These are phyloP conservation scores for Sarocladium oryzae DNA, from an alignment of 2,329 filamentous ascomycete genomes.

Conservation along the genomic window DNA sequence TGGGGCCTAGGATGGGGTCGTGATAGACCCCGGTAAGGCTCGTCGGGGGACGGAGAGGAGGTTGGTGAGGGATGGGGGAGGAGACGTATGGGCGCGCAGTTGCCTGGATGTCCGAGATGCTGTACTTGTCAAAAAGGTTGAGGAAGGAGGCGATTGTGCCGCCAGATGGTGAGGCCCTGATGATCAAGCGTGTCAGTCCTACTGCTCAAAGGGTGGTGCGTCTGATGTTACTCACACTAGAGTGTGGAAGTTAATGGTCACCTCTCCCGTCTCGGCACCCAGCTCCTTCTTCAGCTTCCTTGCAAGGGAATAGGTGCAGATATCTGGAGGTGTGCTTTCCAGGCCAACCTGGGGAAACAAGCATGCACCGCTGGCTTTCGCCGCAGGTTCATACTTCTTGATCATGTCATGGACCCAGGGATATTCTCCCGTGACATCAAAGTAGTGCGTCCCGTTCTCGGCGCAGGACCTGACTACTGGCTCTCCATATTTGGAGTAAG, in stretches of 20 bases:
- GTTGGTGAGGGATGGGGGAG: constrained; percentile 45
- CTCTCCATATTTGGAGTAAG: constrained; percentile 51
- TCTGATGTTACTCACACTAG: constrained; percentile 25
- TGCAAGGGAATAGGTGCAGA: constrained; percentile 49
- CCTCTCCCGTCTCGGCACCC: constrained; percentile 43
- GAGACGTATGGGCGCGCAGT: constrained; percentile 46
- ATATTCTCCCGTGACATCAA: constrained; percentile 57
- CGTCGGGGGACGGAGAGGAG: constrained; percentile 17
- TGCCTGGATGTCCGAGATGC: constrained; percentile 38
- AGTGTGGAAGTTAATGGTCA: constrained; percentile 43
- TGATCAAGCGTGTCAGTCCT: no score
- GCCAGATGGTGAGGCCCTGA: constrained; percentile 44
- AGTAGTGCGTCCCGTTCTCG: constrained; percentile 56
- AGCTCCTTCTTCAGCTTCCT: constrained; percentile 44
- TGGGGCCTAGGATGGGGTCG: constrained; percentile 46
- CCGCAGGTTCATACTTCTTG: constrained; percentile 47
- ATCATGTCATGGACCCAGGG: constrained; percentile 55
- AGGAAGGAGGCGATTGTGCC: constrained; percentile 65
- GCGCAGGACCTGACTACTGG: constrained; percentile 55
- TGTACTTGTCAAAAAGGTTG: constrained; percentile 46
- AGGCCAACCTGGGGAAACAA: constrained; percentile 57
- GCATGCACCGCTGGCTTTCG: constrained; percentile 48
- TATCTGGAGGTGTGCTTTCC: constrained; percentile 56
- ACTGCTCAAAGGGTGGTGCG: not conserved
- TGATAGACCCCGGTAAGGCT: constrained; percentile 41